Conservation (phyloP, 2,329 filamentous ascomycete species). For the Colletotrichum somersetense region DNA sequence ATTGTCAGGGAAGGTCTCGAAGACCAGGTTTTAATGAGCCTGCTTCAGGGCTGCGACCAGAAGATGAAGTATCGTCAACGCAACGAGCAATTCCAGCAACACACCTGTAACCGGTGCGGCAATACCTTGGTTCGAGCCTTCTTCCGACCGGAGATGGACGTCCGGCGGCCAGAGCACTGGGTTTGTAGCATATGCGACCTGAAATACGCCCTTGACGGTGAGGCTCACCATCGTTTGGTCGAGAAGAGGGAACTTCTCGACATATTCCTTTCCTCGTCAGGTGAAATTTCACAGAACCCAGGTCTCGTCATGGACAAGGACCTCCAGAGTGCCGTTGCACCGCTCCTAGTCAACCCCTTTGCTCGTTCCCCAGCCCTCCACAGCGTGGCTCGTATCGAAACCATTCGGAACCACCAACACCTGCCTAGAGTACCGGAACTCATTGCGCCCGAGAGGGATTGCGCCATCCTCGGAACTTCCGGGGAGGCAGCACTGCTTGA, state of each 20-base stretch:
- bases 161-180: not conserved
- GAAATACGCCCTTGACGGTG: not conserved
- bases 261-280: not conserved
- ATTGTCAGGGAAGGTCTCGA: conserved; percentile 1
- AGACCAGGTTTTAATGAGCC: conserved; percentile 31
- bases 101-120: conserved; percentile 18
- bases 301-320: not conserved
- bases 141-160: conserved; percentile 9
- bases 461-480: not conserved
- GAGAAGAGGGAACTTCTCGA: conserved; percentile 14
- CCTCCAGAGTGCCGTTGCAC: conserved; percentile 2
- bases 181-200: conserved; percentile 26
- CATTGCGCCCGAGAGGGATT: not conserved
- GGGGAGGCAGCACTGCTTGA: conserved; percentile 21
- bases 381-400: not conserved
- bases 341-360: conserved; percentile 21
- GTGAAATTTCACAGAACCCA: not conserved
- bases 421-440: conserved; percentile 6
- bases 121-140: conserved; percentile 2
- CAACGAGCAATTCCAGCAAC: not conserved
- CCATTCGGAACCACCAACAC: not conserved
- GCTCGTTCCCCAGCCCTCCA: not conserved
- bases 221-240: conserved; percentile 15
- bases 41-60: conserved; percentile 10
- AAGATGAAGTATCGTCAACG: conserved; percentile 1